Base-by-base conservation (phyloP, 768 basidiomycete species). In the Boletus subcaerulescens region DNA sequence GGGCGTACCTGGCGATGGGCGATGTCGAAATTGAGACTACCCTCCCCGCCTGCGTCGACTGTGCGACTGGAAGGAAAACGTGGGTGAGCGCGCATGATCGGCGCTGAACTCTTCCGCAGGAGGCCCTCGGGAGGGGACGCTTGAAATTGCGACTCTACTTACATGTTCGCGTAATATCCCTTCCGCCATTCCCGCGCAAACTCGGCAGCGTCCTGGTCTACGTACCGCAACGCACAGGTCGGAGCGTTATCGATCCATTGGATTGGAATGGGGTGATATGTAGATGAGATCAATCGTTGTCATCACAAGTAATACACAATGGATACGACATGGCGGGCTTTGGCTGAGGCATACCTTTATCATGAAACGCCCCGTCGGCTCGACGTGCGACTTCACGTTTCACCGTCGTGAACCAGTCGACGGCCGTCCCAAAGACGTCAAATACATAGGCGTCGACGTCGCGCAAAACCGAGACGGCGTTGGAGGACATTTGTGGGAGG, bases 161-260 rank as follows among this genome's bases (percentile, higher is more conserved):
- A 60, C 68, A 72, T 55, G 58, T 66, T 52, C 7, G 29, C 31
- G 29, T 54, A 59, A 59, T 86, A 87, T 0, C 78, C 80, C 3
- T 60, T 63, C 47, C 85, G 73, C 85, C 85, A 87, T 58, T 82
- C 79, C 40, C 73, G 63, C 0, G 83, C 78, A 60, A 87, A 85
- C 14, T 69, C 73, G 32, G 14, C 31, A 4, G 67, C 60, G 12
- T 65, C 58, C 31, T 59, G 59, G 36, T 59, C 69, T 69, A 38
- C 6, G 43, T 3, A 36, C 15, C 24, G 10, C 40, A 40, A 11
- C 26, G 29, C 29, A 29, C 1, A 9, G 26, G 26, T 26, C 32
- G 3, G 5, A 33, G 32, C 32, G 12, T 33, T 26, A 26, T 26
- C 8, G 29, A 29, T 29, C 29, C 29, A 9, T 29, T 29, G 29